A percentile compares a stretch with the other conserved stretches of the same genome.
Evolutionary conservation across 2,329 filamentous ascomycete species (phyloP).

Genomic region (Lachnum nothofagi): DNA sequence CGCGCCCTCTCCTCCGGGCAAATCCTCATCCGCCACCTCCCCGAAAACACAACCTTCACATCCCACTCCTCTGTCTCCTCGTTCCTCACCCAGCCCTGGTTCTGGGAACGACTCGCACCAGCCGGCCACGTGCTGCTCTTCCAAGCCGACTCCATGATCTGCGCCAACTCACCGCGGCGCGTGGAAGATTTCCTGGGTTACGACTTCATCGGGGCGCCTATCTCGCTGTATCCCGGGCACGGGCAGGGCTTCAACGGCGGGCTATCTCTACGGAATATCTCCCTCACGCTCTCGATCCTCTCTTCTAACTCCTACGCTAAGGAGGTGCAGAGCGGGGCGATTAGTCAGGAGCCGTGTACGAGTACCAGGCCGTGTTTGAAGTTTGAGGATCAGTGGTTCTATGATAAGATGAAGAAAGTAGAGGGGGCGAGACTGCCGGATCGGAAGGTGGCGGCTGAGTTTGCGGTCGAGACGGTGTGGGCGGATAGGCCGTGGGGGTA

Average conservation of each 20-base stretch:
- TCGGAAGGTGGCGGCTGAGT: slow-evolving; percentile 16
- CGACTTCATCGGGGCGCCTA: slow-evolving; percentile 31
- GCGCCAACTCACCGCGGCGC: slow-evolving; percentile 20
- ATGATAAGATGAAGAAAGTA: slow-evolving; percentile 24
- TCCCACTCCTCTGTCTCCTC: too few relatives aligned
- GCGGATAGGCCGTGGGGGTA: slow-evolving; percentile 16
- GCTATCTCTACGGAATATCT: slow-evolving; percentile 32
- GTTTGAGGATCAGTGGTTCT: slow-evolving; percentile 26
- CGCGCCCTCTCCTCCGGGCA: too few relatives aligned
- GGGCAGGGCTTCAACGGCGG: slow-evolving; percentile 32
- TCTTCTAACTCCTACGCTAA: slow-evolving; percentile 6
- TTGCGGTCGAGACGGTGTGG: slow-evolving; percentile 21
- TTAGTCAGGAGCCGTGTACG: slow-evolving; percentile 21
- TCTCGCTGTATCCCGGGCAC: slow-evolving; percentile 12
- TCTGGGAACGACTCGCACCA: slow-evolving; percentile 29
- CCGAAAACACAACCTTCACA: too few relatives aligned
- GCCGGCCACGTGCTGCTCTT: slow-evolving; percentile 28
- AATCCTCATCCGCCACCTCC: too few relatives aligned
- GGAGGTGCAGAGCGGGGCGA: slow-evolving; percentile 4
- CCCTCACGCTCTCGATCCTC: slow-evolving; percentile 28
- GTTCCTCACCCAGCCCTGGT: too few relatives aligned
- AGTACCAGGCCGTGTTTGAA: slow-evolving; percentile 17
- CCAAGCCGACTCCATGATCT: slow-evolving; percentile 29
- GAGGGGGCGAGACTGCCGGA: slow-evolving; percentile 19
- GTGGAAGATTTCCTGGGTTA: slow-evolving; percentile 30